A percentile compares a stretch with the other conserved stretches of the same genome.
These are phyloP conservation scores for Zygoascus bituminiphila DNA, from an alignment of 805 yeast species.

Conservation along the genomic window DNA sequence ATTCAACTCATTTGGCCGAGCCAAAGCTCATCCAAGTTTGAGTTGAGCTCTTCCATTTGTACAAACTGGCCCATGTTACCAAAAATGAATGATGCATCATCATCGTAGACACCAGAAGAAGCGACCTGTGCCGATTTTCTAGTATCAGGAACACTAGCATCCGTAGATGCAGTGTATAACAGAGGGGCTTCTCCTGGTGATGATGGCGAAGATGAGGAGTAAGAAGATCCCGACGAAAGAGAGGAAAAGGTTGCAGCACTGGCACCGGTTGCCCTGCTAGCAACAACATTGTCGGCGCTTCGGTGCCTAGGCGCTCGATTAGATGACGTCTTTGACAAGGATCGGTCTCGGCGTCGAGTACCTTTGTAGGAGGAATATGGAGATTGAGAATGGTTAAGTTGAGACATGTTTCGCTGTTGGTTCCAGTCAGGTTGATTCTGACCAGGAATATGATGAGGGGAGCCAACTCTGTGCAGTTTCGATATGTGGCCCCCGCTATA, in stretches of 20 bases:
- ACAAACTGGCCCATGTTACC: conserved; percentile 3
- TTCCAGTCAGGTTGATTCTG: not conserved
- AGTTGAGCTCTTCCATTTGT: conserved; percentile 9
- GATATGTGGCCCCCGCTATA: not conserved
- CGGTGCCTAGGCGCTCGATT: not conserved
- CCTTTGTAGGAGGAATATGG: not conserved
- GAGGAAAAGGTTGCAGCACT: not conserved
- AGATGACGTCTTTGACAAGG: conserved; percentile 8
- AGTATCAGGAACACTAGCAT: not conserved
- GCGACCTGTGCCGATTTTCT: not conserved
- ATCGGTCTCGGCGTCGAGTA: conserved; percentile 8
- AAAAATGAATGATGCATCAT: not conserved
- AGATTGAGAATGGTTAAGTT: not conserved
- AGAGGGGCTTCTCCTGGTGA: not conserved
- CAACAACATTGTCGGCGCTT: conserved; percentile 2
- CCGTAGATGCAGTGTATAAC: not conserved
- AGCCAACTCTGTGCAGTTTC: conserved; percentile 1
- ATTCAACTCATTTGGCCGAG: not conserved
- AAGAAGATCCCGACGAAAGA: not conserved
- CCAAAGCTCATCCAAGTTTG: conserved; percentile 9
- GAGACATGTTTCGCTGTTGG: not conserved
- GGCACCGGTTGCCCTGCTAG: not conserved
- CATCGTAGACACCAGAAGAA: not conserved
- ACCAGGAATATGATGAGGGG: not conserved
- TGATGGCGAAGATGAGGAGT: not conserved